Evolutionary conservation across 257 asterid genomes (phyloP), one percentile per base, ranked within the genome.

Genomic region (Verbena officinalis): DNA sequence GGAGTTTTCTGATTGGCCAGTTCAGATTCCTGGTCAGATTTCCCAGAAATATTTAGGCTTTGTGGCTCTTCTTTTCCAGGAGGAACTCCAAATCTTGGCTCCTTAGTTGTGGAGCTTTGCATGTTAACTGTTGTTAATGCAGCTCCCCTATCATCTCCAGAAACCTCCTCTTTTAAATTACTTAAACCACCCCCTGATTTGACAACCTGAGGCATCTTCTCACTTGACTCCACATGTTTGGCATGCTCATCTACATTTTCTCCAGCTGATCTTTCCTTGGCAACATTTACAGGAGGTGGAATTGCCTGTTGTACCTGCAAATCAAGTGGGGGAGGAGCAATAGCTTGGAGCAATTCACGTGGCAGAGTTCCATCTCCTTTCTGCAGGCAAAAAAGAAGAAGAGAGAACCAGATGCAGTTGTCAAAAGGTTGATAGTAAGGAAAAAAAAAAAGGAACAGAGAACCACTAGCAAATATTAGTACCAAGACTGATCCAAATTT

Each of bases 301-400:
- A 34, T 23, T 10, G 42, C 77, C 69, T 81, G 95, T 48, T 80
- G 94, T 70, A 51, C 68, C 81, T 84, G 94, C 61, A 75, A 36
- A 58, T 90, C 98, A 62, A 94, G 86, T 34, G 88, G 83, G 8
- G 96, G 96, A 39, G 97, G 97, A 68, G 84, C 85, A 69, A 94
- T 86, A 64, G 96, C 85, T 80, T 94, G 97, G 69, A 91, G 91
- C 69, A 94, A 80, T 69, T 91, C 96, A 49, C 91, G 91, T 13
- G 99, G 98, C 82, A 94, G 78, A 71, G 86, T 77, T 70, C 81
- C 86, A 50, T 94, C 97, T 58, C 98, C 98, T 82, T 94, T 94
- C 99, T 94, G 75, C 74, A 59, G 72, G 70, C 64, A 74, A 69
- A 56, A 16, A 78, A 72, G 69, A 38, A 39, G 56, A 49, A 75